These are phyloP conservation scores for Solioccasus polychromus DNA, from an alignment of 768 basidiomycete species.

Conservation along the genomic window DNA sequence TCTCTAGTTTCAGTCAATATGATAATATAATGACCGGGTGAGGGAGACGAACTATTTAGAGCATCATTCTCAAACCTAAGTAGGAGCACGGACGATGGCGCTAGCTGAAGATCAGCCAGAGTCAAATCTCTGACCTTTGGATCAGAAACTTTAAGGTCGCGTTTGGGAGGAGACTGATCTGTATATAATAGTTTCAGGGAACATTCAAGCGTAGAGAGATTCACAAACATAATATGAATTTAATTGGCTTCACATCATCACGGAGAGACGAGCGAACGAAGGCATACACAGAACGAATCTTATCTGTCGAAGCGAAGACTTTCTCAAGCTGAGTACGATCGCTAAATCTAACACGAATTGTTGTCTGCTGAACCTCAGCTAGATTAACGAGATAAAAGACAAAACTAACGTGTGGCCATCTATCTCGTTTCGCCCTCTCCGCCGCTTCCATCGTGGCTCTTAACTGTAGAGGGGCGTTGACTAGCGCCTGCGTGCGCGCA, in stretches of 20 bases:
- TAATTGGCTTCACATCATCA: conserved; percentile 73
- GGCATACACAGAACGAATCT: conserved; percentile 80
- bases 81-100: conserved; percentile 77
- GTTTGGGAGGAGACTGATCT: conserved; percentile 83
- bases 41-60: conserved; percentile 53
- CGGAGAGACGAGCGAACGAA: conserved; percentile 72
- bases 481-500: conserved; percentile 59
- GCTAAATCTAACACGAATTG: conserved; percentile 75
- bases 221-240: conserved; percentile 79
- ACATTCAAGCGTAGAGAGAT: background rate
- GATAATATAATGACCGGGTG: background rate
- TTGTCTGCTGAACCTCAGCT: conserved; percentile 51
- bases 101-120: conserved; percentile 67
- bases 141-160: conserved; percentile 82
- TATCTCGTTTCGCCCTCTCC: conserved; percentile 55
- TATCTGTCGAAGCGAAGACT: conserved; percentile 71
- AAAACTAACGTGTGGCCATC: conserved; percentile 65
- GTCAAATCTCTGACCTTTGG: conserved; percentile 64
- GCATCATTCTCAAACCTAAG: conserved; percentile 71
- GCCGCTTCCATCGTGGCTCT: conserved; percentile 61
- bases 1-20: conserved; percentile 38
- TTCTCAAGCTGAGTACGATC: conserved; percentile 83
- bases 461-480: conserved; percentile 68
- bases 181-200: background rate
- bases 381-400: background rate